Evolutionary conservation across 441 rosid genomes (phyloP).

Genomic region (Arabidopsis hybrid): DNA sequence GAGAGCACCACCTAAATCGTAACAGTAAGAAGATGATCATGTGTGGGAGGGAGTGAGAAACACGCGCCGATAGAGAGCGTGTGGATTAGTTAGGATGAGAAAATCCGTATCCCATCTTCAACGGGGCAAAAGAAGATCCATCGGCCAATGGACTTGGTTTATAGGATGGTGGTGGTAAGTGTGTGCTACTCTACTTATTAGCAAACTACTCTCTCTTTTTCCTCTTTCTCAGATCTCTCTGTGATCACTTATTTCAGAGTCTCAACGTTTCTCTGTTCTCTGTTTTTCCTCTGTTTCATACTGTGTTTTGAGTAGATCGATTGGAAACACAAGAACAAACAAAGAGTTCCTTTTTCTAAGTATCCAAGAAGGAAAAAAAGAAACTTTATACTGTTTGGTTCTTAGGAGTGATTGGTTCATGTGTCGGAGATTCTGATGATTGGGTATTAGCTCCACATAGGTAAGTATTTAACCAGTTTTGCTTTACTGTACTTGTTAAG

Average conservation of each 20-base stretch:
- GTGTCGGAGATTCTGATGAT: slow-evolving; percentile 23
- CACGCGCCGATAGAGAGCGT: slow-evolving; percentile 22
- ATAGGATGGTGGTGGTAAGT: slow-evolving; percentile 24
- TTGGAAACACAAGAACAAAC: background rate
- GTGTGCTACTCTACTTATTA: background rate
- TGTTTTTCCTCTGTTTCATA: slow-evolving; percentile 22
- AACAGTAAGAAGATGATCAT: background rate
- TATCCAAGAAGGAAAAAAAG: background rate
- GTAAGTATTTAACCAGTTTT: slow-evolving; percentile 22
- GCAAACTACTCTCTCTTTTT: background rate
- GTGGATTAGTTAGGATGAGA: background rate
- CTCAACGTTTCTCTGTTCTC: slow-evolving; percentile 35
- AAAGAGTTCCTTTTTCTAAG: background rate
- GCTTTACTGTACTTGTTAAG: slow-evolving; percentile 12
- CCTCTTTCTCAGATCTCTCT: slow-evolving; percentile 30
- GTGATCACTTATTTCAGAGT: slow-evolving; percentile 15
- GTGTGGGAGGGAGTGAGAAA: background rate
- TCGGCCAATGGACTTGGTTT: slow-evolving; percentile 35
- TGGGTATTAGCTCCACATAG: slow-evolving; percentile 15
- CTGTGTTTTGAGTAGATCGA: slow-evolving; percentile 19
- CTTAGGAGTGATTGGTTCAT: slow-evolving; percentile 30
- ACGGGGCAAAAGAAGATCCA: slow-evolving; percentile 34
- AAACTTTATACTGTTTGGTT: slow-evolving; percentile 4
- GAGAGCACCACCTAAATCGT: background rate
- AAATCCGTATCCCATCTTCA: slow-evolving; percentile 37